phyloP scores from a whole-genome alignment of 495 filamentous ascomycete species.

The Pseudomonodictys pantanalensis region DNA sequence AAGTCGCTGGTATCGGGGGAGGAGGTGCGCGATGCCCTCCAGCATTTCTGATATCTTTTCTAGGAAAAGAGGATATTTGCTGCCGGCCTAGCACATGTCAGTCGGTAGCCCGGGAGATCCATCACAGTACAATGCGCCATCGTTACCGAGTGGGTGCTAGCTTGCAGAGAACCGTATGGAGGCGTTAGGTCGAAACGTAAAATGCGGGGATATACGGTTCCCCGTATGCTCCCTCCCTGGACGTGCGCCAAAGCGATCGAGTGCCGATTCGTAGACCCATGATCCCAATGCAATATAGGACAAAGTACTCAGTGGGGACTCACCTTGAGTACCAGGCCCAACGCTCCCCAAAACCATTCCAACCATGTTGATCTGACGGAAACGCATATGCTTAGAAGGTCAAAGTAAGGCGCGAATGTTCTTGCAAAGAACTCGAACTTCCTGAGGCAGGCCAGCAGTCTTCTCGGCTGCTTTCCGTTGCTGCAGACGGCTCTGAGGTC shows the following conservation, averaged over 20 bases:
- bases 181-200: no score
- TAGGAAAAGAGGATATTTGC: slow-evolving; percentile 18
- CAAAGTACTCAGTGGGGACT: no score
- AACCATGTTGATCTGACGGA: slow-evolving; percentile 11
- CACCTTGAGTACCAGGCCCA: slow-evolving; percentile 21
- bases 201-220: no score
- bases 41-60: slow-evolving; percentile 22
- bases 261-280: no score
- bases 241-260: no score
- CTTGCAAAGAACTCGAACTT: slow-evolving; percentile 14
- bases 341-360: slow-evolving; percentile 22
- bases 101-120: no score
- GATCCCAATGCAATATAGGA: no score
- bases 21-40: slow-evolving; percentile 13
- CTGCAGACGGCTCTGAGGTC: slow-evolving; percentile 13
- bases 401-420: slow-evolving; percentile 21
- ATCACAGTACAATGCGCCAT: no score
- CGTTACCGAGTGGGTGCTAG: no score
- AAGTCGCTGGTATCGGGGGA: slow-evolving; percentile 20
- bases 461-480: slow-evolving; percentile 12
- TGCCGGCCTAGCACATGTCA: slow-evolving; percentile 16
- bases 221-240: no score
- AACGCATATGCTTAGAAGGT: slow-evolving; percentile 16
- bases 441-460: slow-evolving; percentile 3
- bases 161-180: no score